Conservation (phyloP, 805 yeast genomes). For the Cyberlindnera mycetangii region DNA sequence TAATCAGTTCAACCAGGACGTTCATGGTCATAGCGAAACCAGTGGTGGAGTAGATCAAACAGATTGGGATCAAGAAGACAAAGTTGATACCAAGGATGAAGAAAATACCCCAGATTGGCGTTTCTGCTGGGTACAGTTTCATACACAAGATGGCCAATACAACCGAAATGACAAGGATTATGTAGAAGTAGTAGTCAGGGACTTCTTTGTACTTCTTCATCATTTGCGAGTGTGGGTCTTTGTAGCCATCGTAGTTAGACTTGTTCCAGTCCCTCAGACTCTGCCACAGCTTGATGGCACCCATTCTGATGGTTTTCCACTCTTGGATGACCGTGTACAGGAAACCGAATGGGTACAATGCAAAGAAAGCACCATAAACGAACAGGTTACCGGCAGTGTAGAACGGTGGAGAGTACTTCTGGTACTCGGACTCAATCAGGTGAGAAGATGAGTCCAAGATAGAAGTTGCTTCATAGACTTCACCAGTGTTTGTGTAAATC, state of each 20-base stretch:
- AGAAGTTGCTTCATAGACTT: constrained; percentile 42
- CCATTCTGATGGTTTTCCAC: constrained; percentile 33
- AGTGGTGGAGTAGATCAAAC: constrained; percentile 45
- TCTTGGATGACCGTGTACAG: constrained; percentile 44
- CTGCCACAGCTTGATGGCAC: constrained; percentile 2
- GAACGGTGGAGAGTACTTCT: constrained; percentile 60
- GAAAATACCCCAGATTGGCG: constrained; percentile 64
- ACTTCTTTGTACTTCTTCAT: constrained; percentile 59
- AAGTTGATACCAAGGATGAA: constrained; percentile 49
- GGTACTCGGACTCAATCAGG: constrained; percentile 35
- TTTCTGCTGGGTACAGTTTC: constrained; percentile 43
- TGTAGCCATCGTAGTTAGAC: constrained; percentile 9
- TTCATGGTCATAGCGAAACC: constrained; percentile 48
- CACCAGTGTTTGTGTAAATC: constrained; percentile 51
- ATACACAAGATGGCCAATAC: constrained; percentile 45
- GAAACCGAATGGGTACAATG: constrained; percentile 48
- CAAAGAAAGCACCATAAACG: constrained; percentile 50
- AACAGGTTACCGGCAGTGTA: constrained; percentile 62
- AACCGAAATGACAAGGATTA: constrained; percentile 41
- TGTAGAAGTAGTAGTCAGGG: constrained; percentile 47
- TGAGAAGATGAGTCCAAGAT: constrained; percentile 32
- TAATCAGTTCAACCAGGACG: constrained; percentile 52
- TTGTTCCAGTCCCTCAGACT: constrained; percentile 4
- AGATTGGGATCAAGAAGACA: constrained; percentile 49
- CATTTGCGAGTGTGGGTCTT: constrained; percentile 50